These are phyloP conservation scores for Cercospora sojina DNA, from an alignment of 2,329 filamentous ascomycete genomes.

Conservation along the genomic window DNA sequence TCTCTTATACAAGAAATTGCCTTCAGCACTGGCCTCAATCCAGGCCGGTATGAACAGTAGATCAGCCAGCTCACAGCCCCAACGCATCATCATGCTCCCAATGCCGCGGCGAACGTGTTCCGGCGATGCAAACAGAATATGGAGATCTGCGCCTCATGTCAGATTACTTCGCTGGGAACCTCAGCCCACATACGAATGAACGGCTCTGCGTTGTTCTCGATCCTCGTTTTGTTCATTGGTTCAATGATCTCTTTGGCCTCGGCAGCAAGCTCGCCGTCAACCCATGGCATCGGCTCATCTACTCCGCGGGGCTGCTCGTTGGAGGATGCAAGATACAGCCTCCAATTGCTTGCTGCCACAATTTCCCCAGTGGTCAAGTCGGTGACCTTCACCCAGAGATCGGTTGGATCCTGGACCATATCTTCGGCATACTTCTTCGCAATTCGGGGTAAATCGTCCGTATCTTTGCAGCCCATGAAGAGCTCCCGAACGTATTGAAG, in stretches of 20 bases:
- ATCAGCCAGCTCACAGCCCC: conserved; percentile 40
- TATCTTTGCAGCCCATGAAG: conserved; percentile 31
- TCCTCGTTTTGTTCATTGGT: conserved; percentile 17
- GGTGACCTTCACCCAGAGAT: conserved; percentile 36
- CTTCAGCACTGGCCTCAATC: conserved; percentile 33
- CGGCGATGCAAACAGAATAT: conserved; percentile 40
- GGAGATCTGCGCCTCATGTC: conserved; percentile 32
- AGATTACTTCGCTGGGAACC: not conserved
- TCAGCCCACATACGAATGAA: conserved; percentile 22
- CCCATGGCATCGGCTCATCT: conserved; percentile 18
- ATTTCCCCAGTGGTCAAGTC: conserved; percentile 32
- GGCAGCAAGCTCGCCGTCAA: conserved; percentile 15
- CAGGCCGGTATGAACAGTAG: conserved; percentile 35
- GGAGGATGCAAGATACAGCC: conserved; percentile 25
- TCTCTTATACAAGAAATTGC: conserved; percentile 31
- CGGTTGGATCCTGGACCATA: conserved; percentile 26
- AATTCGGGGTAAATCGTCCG: conserved; percentile 12
- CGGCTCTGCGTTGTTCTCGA: conserved; percentile 15
- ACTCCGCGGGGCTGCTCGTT: not conserved
- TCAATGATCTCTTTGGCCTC: conserved; percentile 3
- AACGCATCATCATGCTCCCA: conserved; percentile 41
- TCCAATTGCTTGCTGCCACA: conserved; percentile 37
- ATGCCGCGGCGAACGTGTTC: conserved; percentile 40
- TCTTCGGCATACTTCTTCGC: conserved; percentile 18
- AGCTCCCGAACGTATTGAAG: conserved; percentile 7